phyloP scores from a whole-genome alignment of 441 rosid genomes.

The Biscutella laevigata region DNA sequence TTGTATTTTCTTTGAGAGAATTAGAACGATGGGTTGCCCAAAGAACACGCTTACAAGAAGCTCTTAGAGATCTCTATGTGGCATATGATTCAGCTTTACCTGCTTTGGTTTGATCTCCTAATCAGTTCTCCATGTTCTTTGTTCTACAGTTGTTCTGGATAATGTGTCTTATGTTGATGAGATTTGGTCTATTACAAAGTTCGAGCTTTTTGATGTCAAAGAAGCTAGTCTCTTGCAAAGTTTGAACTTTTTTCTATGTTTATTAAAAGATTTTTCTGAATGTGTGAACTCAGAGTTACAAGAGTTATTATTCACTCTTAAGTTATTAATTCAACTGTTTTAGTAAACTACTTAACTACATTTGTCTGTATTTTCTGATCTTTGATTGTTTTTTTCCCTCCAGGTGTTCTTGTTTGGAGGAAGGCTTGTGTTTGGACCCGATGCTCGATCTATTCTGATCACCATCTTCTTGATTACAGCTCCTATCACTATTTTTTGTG shows the following conservation, averaged over 20 bases:
- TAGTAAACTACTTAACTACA: neutral
- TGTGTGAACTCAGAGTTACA: neutral
- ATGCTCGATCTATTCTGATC: constrained; percentile 63
- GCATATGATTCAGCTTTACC: neutral
- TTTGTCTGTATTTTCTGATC: neutral
- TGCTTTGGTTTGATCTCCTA: neutral
- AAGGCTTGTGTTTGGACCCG: constrained; percentile 92
- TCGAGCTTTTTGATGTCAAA: neutral
- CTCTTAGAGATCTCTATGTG: no score
- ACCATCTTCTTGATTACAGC: constrained; percentile 63
- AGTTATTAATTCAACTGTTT: neutral
- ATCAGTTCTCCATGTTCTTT: neutral
- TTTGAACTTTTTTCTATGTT: neutral
- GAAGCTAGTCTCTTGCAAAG: neutral
- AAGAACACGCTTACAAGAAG: no score
- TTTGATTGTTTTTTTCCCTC: constrained; percentile 7
- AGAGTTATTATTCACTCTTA: neutral
- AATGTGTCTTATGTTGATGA: neutral
- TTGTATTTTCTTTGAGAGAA: neutral
- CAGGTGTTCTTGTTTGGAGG: constrained; percentile 72
- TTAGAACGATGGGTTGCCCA: neutral
- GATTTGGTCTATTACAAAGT: no score
- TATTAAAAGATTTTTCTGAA: neutral
- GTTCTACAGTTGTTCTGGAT: neutral
- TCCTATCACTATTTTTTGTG: constrained; percentile 61